Conservation (phyloP, 1,284 basidiomycete species). For the Cutaneotrichosporon cutaneum region DNA sequence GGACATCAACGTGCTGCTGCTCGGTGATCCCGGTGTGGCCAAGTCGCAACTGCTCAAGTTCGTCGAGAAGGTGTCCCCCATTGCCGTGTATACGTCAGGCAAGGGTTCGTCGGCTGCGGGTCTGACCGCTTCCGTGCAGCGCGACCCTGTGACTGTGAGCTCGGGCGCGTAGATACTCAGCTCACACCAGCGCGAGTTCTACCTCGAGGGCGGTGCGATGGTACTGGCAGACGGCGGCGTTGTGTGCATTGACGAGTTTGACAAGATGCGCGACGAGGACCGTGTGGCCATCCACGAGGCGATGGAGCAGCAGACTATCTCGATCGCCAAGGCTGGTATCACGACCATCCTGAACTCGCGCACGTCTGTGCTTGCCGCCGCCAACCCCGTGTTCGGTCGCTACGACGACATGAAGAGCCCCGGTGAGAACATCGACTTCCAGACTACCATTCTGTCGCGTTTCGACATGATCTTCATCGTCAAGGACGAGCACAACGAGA, state of each 20-base stretch:
- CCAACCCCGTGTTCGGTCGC: conserved; percentile 97
- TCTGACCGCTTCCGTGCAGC: conserved; percentile 95
- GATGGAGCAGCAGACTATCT: conserved; percentile 99
- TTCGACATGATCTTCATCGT: conserved; percentile 99
- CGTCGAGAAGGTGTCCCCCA: conserved; percentile 96
- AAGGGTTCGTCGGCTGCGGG: conserved; percentile 98
- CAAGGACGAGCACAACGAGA: conserved; percentile 96
- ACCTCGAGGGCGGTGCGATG: conserved; percentile 99
- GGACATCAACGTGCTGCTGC: conserved; percentile 94
- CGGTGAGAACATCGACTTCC: conserved; percentile 64
- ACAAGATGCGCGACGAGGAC: conserved; percentile 99
- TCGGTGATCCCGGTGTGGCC: conserved; percentile 97
- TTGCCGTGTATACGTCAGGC: conserved; percentile 96
- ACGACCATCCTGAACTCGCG: conserved; percentile 96
- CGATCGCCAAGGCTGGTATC: conserved; percentile 98
- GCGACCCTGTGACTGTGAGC: conserved; percentile 82
- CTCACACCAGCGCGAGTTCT: conserved; percentile 80
- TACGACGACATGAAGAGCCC: conserved; percentile 98
- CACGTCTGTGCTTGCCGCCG: conserved; percentile 94
- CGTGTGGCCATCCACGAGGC: conserved; percentile 99
- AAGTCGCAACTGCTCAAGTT: conserved; percentile 98
- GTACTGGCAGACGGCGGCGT: conserved; percentile 97
- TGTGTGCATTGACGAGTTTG: conserved; percentile 99
- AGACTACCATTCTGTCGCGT: conserved; percentile 95
- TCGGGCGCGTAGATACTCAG: accelerated